Percentiles rank a stretch among this genome's conserved stretches.
phyloP scores from a whole-genome alignment of 169 alveolate species.

The Cryptosporidium ryanae region DNA sequence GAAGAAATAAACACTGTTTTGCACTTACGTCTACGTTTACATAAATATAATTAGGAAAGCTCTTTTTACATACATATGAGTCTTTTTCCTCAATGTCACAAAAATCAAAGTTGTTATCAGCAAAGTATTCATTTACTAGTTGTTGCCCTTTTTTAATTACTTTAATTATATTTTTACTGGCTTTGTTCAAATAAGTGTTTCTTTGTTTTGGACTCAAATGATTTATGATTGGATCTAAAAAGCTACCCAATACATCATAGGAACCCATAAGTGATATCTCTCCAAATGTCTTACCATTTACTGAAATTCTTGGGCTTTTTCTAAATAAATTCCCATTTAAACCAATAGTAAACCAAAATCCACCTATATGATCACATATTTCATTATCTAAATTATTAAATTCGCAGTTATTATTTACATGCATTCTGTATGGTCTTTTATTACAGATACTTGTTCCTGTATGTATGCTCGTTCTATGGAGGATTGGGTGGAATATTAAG shows the following conservation, averaged over 20 bases:
- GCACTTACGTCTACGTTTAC: slow-evolving; percentile 36
- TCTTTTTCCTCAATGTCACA: neutral
- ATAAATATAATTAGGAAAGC: slow-evolving; percentile 24
- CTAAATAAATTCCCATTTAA: slow-evolving; percentile 31
- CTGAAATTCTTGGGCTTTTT: slow-evolving; percentile 36
- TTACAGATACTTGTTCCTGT: slow-evolving; percentile 60
- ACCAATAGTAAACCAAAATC: slow-evolving; percentile 48
- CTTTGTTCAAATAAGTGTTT: slow-evolving; percentile 29
- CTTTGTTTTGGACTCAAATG: slow-evolving; percentile 56
- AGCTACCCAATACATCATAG: slow-evolving; percentile 32
- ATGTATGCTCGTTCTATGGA: slow-evolving; percentile 45
- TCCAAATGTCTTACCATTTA: slow-evolving; percentile 41
- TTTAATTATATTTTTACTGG: slow-evolving; percentile 28
- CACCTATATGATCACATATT: slow-evolving; percentile 43
- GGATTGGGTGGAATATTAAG: slow-evolving; percentile 21
- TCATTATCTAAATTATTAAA: neutral
- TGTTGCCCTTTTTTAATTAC: slow-evolving; percentile 48
- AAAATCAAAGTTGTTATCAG: neutral
- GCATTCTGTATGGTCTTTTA: slow-evolving; percentile 34
- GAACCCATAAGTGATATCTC: slow-evolving; percentile 55
- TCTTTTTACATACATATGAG: neutral
- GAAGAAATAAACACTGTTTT: slow-evolving; percentile 37
- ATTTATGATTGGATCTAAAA: slow-evolving; percentile 50
- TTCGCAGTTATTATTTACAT: neutral
- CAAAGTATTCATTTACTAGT: slow-evolving; percentile 26